phyloP scores from a whole-genome alignment of 192 early-diverging fungal genomes.

The Gamsiella multidivaricata region DNA sequence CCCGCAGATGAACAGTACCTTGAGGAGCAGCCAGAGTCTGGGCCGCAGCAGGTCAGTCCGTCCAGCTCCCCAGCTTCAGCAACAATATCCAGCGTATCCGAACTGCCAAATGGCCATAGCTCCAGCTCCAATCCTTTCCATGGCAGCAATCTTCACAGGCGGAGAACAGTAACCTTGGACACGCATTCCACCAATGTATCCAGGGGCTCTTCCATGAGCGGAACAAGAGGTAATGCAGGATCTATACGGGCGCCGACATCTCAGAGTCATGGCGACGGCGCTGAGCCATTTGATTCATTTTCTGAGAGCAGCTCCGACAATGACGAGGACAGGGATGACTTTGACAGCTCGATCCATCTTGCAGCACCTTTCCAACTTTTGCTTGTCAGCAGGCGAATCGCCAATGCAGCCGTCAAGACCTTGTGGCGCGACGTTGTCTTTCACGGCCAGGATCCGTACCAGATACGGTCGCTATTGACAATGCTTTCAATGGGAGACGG shows the following conservation, averaged over 20 bases:
- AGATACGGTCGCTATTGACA: slow-evolving; percentile 24
- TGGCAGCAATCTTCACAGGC: not conserved
- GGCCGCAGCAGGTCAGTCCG: not conserved
- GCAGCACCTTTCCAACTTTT: slow-evolving; percentile 30
- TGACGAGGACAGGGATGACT: slow-evolving; percentile 25
- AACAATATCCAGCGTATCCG: not conserved
- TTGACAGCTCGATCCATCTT: slow-evolving; percentile 17
- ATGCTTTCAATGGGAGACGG: slow-evolving; percentile 27
- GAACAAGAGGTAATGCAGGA: slow-evolving; percentile 6
- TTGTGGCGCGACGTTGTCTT: slow-evolving; percentile 42
- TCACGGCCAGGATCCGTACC: slow-evolving; percentile 39
- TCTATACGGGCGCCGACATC: not conserved
- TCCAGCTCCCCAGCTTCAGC: not conserved
- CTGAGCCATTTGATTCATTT: not conserved
- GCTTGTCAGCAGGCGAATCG: slow-evolving; percentile 37
- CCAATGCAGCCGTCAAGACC: slow-evolving; percentile 36
- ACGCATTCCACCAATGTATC: not conserved
- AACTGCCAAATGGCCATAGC: not conserved
- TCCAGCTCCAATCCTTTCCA: not conserved
- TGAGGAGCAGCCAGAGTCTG: not conserved
- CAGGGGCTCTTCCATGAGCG: slow-evolving; percentile 2
- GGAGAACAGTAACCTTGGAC: slow-evolving; percentile 1
- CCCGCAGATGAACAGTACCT: not conserved
- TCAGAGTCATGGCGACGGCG: not conserved
- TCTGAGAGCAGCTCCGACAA: not conserved